Evolutionary conservation across 192 early-diverging fungal genomes (phyloP).

Genomic region (Entomortierella lignicola): DNA sequence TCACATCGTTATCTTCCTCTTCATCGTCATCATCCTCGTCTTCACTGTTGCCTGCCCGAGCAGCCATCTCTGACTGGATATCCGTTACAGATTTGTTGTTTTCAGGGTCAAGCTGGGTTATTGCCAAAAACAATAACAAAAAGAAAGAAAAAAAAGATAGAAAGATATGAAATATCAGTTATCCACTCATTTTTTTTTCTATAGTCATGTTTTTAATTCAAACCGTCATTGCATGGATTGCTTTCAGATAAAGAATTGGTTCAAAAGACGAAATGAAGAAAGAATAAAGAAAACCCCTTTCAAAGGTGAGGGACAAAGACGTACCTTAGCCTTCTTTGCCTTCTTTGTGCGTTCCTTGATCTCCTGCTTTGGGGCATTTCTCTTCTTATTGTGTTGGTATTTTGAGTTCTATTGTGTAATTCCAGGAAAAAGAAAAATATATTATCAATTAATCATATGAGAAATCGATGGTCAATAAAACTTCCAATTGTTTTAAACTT

Average conservation of each 20-base stretch:
- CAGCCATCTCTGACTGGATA: conserved; percentile 64
- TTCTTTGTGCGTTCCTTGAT: conserved; percentile 84
- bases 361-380: conserved; percentile 78
- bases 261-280: background rate
- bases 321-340: conserved; percentile 86
- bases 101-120: conserved; percentile 81
- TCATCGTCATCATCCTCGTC: conserved; percentile 47
- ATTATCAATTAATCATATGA: too few species aligned
- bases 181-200: background rate
- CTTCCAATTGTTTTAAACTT: too few species aligned
- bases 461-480: too few species aligned
- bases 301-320: conserved; percentile 1
- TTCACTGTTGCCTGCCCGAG: conserved; percentile 50
- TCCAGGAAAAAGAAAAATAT: too few species aligned
- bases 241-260: background rate
- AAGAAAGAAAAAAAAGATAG: background rate
- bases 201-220: background rate
- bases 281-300: background rate
- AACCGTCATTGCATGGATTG: conserved; percentile 1
- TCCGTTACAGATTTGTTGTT: conserved; percentile 78
- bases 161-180: conserved; percentile 1
- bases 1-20: conserved; percentile 37
- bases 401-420: conserved; percentile 50
- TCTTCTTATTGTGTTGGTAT: conserved; percentile 87
- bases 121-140: conserved; percentile 1